These are phyloP conservation scores for Colletotrichum liaoningense DNA, from an alignment of 2,329 filamentous ascomycete species.

Conservation along the genomic window DNA sequence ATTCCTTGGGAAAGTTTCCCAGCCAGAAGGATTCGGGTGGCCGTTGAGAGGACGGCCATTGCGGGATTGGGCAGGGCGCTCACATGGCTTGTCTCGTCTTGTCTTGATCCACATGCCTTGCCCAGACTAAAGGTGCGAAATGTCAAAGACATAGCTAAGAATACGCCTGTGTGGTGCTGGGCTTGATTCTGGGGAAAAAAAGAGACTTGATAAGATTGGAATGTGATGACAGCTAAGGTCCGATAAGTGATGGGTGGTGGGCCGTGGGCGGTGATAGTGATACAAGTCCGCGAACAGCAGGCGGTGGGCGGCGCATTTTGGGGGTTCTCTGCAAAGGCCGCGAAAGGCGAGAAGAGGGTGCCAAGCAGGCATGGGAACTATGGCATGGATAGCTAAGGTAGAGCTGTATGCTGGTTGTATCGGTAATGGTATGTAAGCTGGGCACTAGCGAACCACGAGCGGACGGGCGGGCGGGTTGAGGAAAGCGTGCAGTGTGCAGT, in stretches of 20 bases:
- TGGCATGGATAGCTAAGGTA: too few species aligned
- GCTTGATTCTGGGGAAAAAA: not conserved
- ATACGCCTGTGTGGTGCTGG: constrained; percentile 5
- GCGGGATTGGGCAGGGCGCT: constrained; percentile 8
- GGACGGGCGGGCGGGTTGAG: constrained; percentile 14
- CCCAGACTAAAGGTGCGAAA: not conserved
- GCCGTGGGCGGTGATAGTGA: not conserved
- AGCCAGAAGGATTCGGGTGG: not conserved
- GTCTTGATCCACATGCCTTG: constrained; percentile 13
- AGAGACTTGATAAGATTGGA: constrained; percentile 27
- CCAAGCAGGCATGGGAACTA: not conserved
- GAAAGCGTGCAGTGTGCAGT: not conserved
- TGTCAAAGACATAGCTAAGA: constrained; percentile 7
- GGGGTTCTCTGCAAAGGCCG: not conserved
- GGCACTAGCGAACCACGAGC: constrained; percentile 5
- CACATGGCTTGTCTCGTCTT: not conserved
- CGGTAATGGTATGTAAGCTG: not conserved
- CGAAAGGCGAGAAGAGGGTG: constrained; percentile 1
- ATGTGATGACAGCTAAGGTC: not conserved
- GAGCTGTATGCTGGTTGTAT: not conserved
- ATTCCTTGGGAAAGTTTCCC: not conserved
- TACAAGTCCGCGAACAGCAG: not conserved
- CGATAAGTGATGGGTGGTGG: not conserved
- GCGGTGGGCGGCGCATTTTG: not conserved
- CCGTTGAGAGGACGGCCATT: constrained; percentile 4